These are phyloP conservation scores for Hypoxylon sp. DNA, from an alignment of 2,329 filamentous ascomycete species.

Conservation along the genomic window DNA sequence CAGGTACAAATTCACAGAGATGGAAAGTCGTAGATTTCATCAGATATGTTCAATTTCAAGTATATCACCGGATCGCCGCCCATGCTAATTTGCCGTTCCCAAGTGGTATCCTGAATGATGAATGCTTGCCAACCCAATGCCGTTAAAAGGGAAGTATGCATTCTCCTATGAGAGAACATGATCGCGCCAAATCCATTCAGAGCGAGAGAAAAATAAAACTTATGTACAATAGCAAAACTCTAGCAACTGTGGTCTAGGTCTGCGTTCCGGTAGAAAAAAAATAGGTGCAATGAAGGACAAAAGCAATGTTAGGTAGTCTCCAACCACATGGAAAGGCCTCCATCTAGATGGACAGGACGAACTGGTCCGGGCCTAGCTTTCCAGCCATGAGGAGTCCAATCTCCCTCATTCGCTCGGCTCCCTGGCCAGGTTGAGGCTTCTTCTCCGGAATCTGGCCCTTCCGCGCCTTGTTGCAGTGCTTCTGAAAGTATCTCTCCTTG, in stretches of 20 bases:
- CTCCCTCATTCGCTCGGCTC: conserved; percentile 92
- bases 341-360: conserved; percentile 78
- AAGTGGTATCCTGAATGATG: conserved; percentile 48
- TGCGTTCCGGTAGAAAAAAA: conserved; percentile 27
- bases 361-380: conserved; percentile 79
- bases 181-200: conserved; percentile 39
- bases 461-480: conserved; percentile 85
- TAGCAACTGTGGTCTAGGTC: conserved; percentile 18
- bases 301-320: conserved; percentile 20
- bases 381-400: conserved; percentile 90
- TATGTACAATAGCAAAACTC: conserved; percentile 46
- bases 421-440: conserved; percentile 83
- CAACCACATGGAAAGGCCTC: conserved; percentile 16
- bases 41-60: conserved; percentile 38
- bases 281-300: conserved; percentile 42
- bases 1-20: neutral
- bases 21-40: conserved; percentile 14
- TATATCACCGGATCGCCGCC: conserved; percentile 47
- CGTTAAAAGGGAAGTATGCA: conserved; percentile 36
- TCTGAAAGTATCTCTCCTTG: conserved; percentile 76
- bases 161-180: conserved; percentile 36
- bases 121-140: conserved; percentile 46
- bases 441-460: conserved; percentile 73
- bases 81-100: conserved; percentile 48
- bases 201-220: conserved; percentile 33